Percentiles rank a stretch among this genome's conserved stretches.
These are phyloP conservation scores for Raddia distichophylla DNA, from an alignment of 176 grass and related monocot species.

Conservation along the genomic window DNA sequence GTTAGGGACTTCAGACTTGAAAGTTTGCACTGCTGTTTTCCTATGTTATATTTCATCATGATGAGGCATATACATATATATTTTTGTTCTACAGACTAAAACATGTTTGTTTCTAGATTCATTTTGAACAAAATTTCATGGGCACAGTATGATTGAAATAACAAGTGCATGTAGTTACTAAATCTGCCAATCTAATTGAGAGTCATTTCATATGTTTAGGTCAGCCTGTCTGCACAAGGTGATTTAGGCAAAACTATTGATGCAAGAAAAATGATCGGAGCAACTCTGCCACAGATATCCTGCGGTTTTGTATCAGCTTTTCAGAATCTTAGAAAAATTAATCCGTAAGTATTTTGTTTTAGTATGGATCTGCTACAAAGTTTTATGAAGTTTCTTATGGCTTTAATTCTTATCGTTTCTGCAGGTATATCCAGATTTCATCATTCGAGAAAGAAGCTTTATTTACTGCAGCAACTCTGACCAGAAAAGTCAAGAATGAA, in stretches of 20 bases:
- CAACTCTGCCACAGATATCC: conserved; percentile 61
- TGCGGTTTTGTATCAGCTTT: conserved; percentile 67
- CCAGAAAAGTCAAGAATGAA: conserved; percentile 35
- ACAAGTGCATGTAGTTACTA: conserved; percentile 15
- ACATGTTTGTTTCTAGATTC: not conserved
- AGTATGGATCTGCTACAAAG: not conserved
- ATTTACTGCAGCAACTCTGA: conserved; percentile 62
- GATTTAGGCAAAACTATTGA: conserved; percentile 35
- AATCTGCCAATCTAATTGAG: conserved; percentile 22
- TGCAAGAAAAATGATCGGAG: conserved; percentile 63
- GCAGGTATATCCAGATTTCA: conserved; percentile 61
- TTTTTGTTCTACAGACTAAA: not conserved
- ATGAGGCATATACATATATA: not conserved
- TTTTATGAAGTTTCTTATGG: not conserved
- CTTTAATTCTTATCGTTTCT: conserved; percentile 12
- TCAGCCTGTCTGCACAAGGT: conserved; percentile 52
- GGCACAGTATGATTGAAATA: not conserved
- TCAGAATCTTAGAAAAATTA: conserved; percentile 59
- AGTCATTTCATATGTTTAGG: conserved; percentile 49
- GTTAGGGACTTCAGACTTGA: conserved; percentile 40
- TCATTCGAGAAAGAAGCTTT: conserved; percentile 80
- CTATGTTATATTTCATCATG: conserved; percentile 4
- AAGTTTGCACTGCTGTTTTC: conserved; percentile 9
- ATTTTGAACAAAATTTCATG: not conserved
- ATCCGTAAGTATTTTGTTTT: conserved; percentile 52